These are phyloP conservation scores for Sonneratia caseolaris DNA, from an alignment of 345 rosid species.

Conservation along the genomic window DNA sequence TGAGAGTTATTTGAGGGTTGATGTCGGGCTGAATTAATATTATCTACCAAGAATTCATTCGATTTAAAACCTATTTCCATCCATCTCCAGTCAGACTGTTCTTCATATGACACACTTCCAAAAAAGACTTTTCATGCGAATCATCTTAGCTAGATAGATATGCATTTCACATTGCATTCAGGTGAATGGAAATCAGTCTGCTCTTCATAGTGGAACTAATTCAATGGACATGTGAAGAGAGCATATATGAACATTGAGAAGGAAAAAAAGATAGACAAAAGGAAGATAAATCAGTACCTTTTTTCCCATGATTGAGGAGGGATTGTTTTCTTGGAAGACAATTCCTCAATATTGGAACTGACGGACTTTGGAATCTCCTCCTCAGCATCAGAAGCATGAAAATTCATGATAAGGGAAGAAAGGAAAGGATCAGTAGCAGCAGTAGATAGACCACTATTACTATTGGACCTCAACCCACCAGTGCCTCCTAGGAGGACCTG, in stretches of 20 bases:
- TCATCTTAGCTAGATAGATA: not conserved
- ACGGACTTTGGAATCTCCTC: not conserved
- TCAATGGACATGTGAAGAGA: not conserved
- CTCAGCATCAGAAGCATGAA: slow-evolving; percentile 22
- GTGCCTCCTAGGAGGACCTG: slow-evolving; percentile 52
- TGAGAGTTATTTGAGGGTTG: no score
- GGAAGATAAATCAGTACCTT: not conserved
- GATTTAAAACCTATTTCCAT: not conserved
- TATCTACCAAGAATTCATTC: not conserved
- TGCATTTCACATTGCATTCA: not conserved
- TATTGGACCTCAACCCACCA: slow-evolving; percentile 31
- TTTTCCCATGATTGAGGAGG: not conserved
- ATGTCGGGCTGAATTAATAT: no score
- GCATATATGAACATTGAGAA: not conserved
- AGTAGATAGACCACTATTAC: slow-evolving; percentile 16
- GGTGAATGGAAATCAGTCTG: not conserved
- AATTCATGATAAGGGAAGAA: slow-evolving; percentile 46
- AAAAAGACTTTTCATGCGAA: no score
- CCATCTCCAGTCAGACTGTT: not conserved
- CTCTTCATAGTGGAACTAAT: no score
- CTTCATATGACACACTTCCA: not conserved
- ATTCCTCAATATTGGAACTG: not conserved
- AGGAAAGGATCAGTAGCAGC: slow-evolving; percentile 45
- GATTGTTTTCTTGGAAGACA: not conserved
- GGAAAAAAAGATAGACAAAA: not conserved